These are phyloP conservation scores for Cnidoscolus chayamansa DNA, from an alignment of 441 rosid species.

Conservation along the genomic window DNA sequence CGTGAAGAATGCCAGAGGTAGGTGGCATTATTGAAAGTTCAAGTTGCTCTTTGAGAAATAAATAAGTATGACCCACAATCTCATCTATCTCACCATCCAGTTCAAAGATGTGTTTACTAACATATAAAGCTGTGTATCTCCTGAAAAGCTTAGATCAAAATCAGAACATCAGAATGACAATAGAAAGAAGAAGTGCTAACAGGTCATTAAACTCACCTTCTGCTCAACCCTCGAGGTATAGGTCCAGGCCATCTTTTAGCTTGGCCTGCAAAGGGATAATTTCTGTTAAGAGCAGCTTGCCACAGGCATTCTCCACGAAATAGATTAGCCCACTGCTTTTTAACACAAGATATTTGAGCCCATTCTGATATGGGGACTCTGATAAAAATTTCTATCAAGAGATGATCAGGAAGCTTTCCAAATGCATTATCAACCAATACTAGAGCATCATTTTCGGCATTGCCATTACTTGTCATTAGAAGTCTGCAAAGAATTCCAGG, in stretches of 20 bases:
- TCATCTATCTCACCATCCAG: constrained; percentile 60
- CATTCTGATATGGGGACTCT: constrained; percentile 62
- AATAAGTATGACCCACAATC: constrained; percentile 73
- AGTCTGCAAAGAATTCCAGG: constrained; percentile 34
- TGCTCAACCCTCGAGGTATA: constrained; percentile 64
- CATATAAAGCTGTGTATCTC: constrained; percentile 66
- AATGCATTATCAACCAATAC: constrained; percentile 36
- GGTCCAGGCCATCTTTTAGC: constrained; percentile 82
- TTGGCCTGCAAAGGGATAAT: constrained; percentile 50
- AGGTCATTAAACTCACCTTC: constrained; percentile 40
- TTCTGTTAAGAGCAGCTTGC: constrained; percentile 66
- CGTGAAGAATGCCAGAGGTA: constrained; percentile 70
- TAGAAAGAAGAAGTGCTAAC: neutral
- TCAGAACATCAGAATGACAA: constrained; percentile 14
- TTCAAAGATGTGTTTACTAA: constrained; percentile 53
- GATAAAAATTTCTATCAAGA: constrained; percentile 68
- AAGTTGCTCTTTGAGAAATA: constrained; percentile 85
- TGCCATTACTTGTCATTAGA: constrained; percentile 42
- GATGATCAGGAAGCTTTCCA: constrained; percentile 69
- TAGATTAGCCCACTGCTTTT: constrained; percentile 64
- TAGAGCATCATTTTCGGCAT: constrained; percentile 23
- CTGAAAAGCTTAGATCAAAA: constrained; percentile 38
- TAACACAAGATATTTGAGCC: constrained; percentile 58
- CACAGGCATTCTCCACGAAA: constrained; percentile 76
- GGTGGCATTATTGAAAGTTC: constrained; percentile 49